Conservation (phyloP, 31 red algal genomes). For the Odonthalia washingtoniensis region DNA sequence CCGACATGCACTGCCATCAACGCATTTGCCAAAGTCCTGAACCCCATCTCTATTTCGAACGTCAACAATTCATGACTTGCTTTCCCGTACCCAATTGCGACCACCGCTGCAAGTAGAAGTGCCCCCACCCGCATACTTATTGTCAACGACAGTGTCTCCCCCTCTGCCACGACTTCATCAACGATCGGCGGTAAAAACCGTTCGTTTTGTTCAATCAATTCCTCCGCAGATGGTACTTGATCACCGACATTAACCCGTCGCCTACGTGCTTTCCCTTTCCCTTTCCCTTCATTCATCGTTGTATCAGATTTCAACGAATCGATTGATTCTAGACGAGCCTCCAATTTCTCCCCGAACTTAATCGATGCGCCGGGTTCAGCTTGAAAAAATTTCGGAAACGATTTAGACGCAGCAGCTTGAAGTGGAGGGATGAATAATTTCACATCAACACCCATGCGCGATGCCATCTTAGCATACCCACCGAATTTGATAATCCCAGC, state of each 20-base stretch:
- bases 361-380: slow-evolving; percentile 55
- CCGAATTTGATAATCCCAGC: slow-evolving; percentile 69
- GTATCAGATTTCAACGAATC: slow-evolving; percentile 7
- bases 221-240: slow-evolving; percentile 52
- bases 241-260: neutral
- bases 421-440: slow-evolving; percentile 42
- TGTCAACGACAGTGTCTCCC: slow-evolving; percentile 55
- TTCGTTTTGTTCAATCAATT: slow-evolving; percentile 47
- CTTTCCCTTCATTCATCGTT: no score
- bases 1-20: slow-evolving; percentile 51
- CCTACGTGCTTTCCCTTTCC: neutral
- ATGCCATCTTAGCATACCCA: slow-evolving; percentile 69
- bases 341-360: slow-evolving; percentile 46
- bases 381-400: slow-evolving; percentile 20
- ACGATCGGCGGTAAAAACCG: slow-evolving; percentile 38
- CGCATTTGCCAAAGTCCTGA: slow-evolving; percentile 23
- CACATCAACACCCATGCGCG: slow-evolving; percentile 55
- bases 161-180: slow-evolving; percentile 48
- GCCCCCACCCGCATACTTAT: slow-evolving; percentile 51
- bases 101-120: slow-evolving; percentile 25
- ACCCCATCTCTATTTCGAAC: slow-evolving; percentile 1
- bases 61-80: slow-evolving; percentile 45
- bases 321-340: slow-evolving; percentile 35
- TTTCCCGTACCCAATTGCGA: slow-evolving; percentile 64
- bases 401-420: neutral